Conservation (phyloP, 192 early-diverging fungal genomes). For the Spizellomyces punctatus region DNA sequence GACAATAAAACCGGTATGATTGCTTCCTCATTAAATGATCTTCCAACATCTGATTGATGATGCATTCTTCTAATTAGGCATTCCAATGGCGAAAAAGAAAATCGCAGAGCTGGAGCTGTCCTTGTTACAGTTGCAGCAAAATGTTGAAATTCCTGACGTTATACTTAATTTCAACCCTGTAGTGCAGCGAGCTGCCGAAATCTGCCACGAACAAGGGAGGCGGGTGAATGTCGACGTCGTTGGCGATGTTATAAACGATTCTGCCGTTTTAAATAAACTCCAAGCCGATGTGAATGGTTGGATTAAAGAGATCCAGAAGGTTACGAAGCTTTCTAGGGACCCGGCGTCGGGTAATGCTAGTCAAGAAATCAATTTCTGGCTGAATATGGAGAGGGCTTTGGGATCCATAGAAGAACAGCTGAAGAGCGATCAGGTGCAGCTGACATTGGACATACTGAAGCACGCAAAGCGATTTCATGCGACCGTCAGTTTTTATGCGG, state of each 20-base stretch:
- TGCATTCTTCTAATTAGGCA: constrained; percentile 46
- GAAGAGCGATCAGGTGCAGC: constrained; percentile 76
- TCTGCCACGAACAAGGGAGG: constrained; percentile 64
- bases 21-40: background rate
- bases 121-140: constrained; percentile 93
- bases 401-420: constrained; percentile 94
- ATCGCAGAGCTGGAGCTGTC: constrained; percentile 97
- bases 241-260: constrained; percentile 72
- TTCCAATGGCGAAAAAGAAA: constrained; percentile 98
- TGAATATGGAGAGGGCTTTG: constrained; percentile 93
- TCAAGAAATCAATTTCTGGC: constrained; percentile 99
- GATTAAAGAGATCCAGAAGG: constrained; percentile 99
- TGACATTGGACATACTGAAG: constrained; percentile 93
- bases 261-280: constrained; percentile 88
- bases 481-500: constrained; percentile 94
- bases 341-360: constrained; percentile 88
- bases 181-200: constrained; percentile 53
- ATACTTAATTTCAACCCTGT: constrained; percentile 83
- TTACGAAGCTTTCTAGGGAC: constrained; percentile 93
- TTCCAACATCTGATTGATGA: background rate
- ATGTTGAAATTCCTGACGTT: constrained; percentile 96
- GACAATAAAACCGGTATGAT: constrained; percentile 73
- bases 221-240: constrained; percentile 78
- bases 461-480: constrained; percentile 98
- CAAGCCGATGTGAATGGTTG: constrained; percentile 96